Base-by-base conservation (phyloP, 805 yeast species). In the Teunomyces tritomae region DNA sequence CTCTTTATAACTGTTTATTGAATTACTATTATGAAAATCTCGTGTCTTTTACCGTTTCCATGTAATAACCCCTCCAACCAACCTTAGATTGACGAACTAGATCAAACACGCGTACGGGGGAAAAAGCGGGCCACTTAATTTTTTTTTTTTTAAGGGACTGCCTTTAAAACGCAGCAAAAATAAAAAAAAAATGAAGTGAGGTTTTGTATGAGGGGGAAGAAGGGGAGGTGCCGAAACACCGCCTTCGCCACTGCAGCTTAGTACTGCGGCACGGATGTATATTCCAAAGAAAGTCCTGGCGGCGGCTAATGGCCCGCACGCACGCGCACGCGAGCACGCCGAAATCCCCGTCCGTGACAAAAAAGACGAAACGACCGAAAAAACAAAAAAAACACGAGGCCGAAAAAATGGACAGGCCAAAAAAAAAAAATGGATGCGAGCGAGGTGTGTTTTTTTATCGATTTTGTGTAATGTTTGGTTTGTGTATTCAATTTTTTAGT, bases 1-100 rank as follows among this genome's bases (percentile, higher is more conserved):
- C 35, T 41, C 36, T 30, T 41, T 29, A 29, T 41, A 20, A 41
- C 28, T 41, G 35, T 30, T 41, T 41, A 29, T 16, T 41, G 36
- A 28, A 28, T 37, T 37, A 37, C 28, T 41, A 28, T 32, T 26
- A 27, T 33, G 39, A 26, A 33, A 24, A 27, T 27, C 33, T 17
- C 42, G 45, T 40, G 41, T 32, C 17, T 6, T 32, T 32, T 32
- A 11, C 7, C n/a, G 11, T 29, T 9, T 9, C 32, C 24, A 20
- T 20, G 24, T 20, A 20, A 20, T 20, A 4, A 20, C 24, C 24
- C 24, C 24, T 5, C 24, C 20, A 17, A 3, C 20, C 24, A 20
- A 20, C 24, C 24, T 20, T 20, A 4, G 24, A 4, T 5, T 20
- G 24, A 20, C 24, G 6, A 20, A 4, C 24, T 6, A 20, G 24